Conservation (phyloP, 352 stramenopile species). For the Pythium sp. region DNA sequence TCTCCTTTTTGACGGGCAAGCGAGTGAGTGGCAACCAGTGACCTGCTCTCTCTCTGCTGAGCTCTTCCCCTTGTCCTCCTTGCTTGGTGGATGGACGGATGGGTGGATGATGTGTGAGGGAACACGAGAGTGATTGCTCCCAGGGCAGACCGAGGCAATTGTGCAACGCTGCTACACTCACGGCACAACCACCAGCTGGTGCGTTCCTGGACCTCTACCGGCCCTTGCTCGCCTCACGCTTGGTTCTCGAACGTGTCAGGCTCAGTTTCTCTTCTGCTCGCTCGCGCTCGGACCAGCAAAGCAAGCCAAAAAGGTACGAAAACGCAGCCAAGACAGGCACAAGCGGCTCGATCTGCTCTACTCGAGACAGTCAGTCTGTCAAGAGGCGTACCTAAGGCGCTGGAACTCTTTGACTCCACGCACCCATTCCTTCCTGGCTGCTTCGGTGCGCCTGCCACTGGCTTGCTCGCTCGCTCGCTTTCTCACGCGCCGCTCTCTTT, state of each 20-base stretch:
- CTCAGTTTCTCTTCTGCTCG: conserved; percentile 13
- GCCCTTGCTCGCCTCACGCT: conserved; percentile 10
- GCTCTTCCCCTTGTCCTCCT: conserved; percentile 3
- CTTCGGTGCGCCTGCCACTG: conserved; percentile 2
- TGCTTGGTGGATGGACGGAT: conserved; percentile 4
- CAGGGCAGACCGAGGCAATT: background rate
- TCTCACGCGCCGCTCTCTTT: background rate
- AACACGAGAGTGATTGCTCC: conserved; percentile 9
- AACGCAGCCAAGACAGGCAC: conserved; percentile 3
- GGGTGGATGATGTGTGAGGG: conserved; percentile 10
- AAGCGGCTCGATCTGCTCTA: background rate
- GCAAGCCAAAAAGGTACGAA: background rate
- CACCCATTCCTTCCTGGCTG: background rate
- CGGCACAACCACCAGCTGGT: conserved; percentile 14
- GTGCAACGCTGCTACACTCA: conserved; percentile 1
- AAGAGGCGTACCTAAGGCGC: background rate
- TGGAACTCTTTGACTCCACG: background rate
- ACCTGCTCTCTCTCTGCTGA: conserved; percentile 4
- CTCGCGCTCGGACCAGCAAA: background rate
- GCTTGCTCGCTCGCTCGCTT: background rate
- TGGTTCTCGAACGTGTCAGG: conserved; percentile 12
- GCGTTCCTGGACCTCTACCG: conserved; percentile 10
- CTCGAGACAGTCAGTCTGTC: background rate
- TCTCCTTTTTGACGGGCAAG: background rate
- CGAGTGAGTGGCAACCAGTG: background rate